Evolutionary conservation across 495 filamentous ascomycete genomes (phyloP), one percentile per base, ranked within the genome.

Genomic region (Neurospora sp.): DNA sequence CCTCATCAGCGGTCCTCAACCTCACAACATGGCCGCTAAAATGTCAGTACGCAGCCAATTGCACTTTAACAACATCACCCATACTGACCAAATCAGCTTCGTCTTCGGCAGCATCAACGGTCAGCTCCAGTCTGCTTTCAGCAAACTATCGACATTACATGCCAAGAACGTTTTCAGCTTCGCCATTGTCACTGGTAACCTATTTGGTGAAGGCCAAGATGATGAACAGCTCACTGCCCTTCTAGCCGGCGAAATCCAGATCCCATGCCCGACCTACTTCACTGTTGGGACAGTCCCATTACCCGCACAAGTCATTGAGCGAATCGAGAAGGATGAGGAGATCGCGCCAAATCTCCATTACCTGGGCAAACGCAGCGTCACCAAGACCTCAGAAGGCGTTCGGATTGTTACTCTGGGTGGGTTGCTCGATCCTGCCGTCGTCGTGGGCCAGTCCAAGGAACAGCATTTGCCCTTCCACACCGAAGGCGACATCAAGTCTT

Each of bases 321-420:
- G 87, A 78, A 88, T 98, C 40, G 86, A 92, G 78, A 87, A 87
- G 46, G 85, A 85, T 61, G 87, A 91, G 75, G 94, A 95, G 79
- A 84, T 99, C 35, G 97, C 94, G 76, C 85, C 89, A 1, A 97
- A 98, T 75, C 86, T 99, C 4, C 93, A 91, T 82, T 96, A 90
- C 79, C 88, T 98, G 1, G 93, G 93, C 31, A 96, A 94, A 79
- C 91, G 92, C 71, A 91, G 89, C 39, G 89, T 90, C 10, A 89
- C 93, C 46, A 97, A 94, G 79, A 99, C 96, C 0, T 91, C 92
- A 27, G 94, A 97, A 71, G 96, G 96, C 12, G 86, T 99, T 31
- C 88, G 91, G 14, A 92, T 99, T 71, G 91, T 93, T 5, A 83
- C 91, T 11, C 85, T 98, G 3, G 94, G 94, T 48, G 96, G 96